Conservation (phyloP, 2,329 filamentous ascomycete genomes). For the Calycina herbarum region DNA sequence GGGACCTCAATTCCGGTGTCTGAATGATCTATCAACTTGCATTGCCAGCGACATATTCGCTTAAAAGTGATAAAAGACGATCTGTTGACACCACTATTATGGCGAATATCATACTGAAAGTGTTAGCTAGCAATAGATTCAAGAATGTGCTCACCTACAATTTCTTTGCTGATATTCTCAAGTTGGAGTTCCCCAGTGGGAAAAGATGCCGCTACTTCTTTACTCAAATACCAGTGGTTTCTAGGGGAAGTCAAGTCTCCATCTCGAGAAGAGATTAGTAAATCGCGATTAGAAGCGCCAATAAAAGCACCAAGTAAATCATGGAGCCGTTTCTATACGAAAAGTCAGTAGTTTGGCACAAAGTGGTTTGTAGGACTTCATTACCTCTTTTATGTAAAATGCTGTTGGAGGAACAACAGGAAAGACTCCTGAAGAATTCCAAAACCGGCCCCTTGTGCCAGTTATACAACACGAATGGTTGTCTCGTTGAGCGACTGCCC, state of each 20-base stretch:
- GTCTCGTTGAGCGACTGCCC: constrained; percentile 14
- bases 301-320: constrained; percentile 19
- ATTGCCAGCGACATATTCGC: constrained; percentile 14
- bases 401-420: constrained; percentile 17
- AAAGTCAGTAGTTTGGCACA: constrained; percentile 9
- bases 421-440: constrained; percentile 14
- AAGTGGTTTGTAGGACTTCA: neutral
- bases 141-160: neutral
- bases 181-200: constrained; percentile 16
- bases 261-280: constrained; percentile 9
- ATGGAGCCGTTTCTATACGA: constrained; percentile 16
- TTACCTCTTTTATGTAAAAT: constrained; percentile 18
- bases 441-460: constrained; percentile 11
- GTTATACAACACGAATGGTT: constrained; percentile 15
- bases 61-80: constrained; percentile 13
- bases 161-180: constrained; percentile 13
- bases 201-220: constrained; percentile 10
- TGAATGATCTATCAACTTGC: constrained; percentile 18
- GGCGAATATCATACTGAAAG: constrained; percentile 17
- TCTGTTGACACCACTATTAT: constrained; percentile 14
- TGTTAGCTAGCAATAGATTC: constrained; percentile 4
- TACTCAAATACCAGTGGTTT: constrained; percentile 18
- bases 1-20: constrained; percentile 14
- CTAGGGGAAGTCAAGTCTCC: constrained; percentile 5
- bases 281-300: constrained; percentile 9